Base-by-base conservation (phyloP, 345 rosid genomes). In the Lepidium sativum region DNA sequence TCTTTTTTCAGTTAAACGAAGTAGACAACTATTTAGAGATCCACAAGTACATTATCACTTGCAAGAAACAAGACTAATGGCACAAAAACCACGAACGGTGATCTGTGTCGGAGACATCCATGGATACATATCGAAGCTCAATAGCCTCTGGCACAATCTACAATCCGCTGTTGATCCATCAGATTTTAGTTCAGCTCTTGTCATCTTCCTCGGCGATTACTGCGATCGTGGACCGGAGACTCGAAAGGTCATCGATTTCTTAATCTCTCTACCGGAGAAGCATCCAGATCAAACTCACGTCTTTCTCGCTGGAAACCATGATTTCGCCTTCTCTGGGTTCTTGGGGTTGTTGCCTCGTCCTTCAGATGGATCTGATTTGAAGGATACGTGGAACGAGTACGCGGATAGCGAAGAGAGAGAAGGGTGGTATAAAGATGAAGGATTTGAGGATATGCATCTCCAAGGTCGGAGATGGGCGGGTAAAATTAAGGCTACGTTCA, bases 191-290 rank as follows among this genome's bases (percentile, higher is more conserved):
- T 33, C 92, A 29, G 86, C 98, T 56, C 79, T 77, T 42, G 65
- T 89, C 62, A 85, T 92, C 67, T 92, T 92, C 80, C 79, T 92
- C 45, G 98, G 98, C 33, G 98, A 92, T 60, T 92, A 92, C 82
- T 92, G 98, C 62, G 98, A 92, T 66, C 89, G 96, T 3, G 98
- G 96, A 54, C 89, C 95, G 11, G 79, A 83, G 51, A 84, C 96
- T 11, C 85, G 74, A 9, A 63, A 72, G 63, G 96, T 86, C 70
- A 56, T 92, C 9, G 86, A 92, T 37, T 88, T 85, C 55, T 68
- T 92, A 27, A 58, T 79, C 70, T 72, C 83, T 15, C 60, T 91
- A 0, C 88, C 86, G 31, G 43, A 71, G 29, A 77, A 52, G 40
- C 80, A 82, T 39, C 95, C 96, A 9, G 70, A 70, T 29, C 96